Base-by-base conservation (phyloP, 805 yeast genomes). In the Kuraishia ogatae region DNA sequence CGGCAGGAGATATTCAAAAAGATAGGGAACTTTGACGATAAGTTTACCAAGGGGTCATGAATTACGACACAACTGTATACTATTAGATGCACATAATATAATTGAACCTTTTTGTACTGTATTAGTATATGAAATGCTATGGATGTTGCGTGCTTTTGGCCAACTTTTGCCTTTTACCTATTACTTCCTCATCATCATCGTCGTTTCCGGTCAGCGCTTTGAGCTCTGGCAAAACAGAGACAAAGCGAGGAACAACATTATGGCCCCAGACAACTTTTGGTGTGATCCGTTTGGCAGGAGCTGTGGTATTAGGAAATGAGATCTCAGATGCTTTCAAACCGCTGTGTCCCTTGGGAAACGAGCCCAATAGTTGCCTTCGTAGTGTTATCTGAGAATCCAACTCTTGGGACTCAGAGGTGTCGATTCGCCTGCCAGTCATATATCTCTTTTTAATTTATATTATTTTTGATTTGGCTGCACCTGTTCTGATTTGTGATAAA, bases 1-100 rank as follows among this genome's bases (percentile, higher is more conserved):
- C 60, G 58, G 43, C 48, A 56, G 15, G 66, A 67, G 49, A 60
- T 66, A 54, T n/a, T 64, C 26, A 56, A 54, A 50, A 63, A 61
- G 47, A 52, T 59, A 26, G 60, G 52, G 5, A 48, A 21, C 11
- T 19, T 53, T n/a, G 52, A 26, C 46, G 51, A 53, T 3, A 56
- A 55, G 35, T 58, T 58, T 24, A 46, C 48, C 8, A 54, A 56
- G 39, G 50, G 26, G 10, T 21, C 50, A 47, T 47, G 15, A 17
- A 35, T 15, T 35, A 15, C 43, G 13, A 35, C 13, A 17, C 17
- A 10, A 11, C 3, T 35, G 17, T 35, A 35, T 15, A 4, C 6
- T 35, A 15, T 35, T 35, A 13, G n/a, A 35, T 35, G 43, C 17
- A 15, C 2, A 3, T 5, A 3, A 35, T 5, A 8, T 35, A 3